phyloP scores from a whole-genome alignment of 495 filamentous ascomycete genomes.

The Hypoxylon intermedium region DNA sequence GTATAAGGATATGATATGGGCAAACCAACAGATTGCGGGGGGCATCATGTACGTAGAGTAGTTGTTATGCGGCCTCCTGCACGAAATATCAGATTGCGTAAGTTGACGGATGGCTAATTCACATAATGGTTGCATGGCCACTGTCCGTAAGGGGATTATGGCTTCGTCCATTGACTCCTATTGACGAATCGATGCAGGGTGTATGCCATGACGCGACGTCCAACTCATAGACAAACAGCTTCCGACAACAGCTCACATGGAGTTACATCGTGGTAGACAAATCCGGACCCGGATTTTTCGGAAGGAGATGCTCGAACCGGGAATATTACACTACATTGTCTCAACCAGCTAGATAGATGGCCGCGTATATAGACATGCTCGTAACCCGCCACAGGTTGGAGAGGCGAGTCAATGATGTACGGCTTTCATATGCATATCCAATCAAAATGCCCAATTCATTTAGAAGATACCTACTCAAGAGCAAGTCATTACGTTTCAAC shows the following conservation, averaged over 20 bases:
- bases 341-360: not conserved
- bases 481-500: not conserved
- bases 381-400: slow-evolving; percentile 2
- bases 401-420: not conserved
- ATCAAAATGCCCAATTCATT: slow-evolving; percentile 21
- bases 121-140: not conserved
- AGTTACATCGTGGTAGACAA: slow-evolving; percentile 31
- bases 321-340: slow-evolving; percentile 6
- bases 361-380: slow-evolving; percentile 5
- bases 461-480: too few species aligned
- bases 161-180: not conserved
- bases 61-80: slow-evolving; percentile 16
- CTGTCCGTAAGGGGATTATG: slow-evolving; percentile 4
- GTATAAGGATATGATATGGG: slow-evolving; percentile 14
- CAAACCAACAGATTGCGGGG: slow-evolving; percentile 8
- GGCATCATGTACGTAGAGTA: not conserved
- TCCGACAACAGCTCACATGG: slow-evolving; percentile 11
- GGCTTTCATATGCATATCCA: not conserved
- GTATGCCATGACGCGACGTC: slow-evolving; percentile 1
- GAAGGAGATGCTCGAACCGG: slow-evolving; percentile 29
- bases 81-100: not conserved
- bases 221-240: not conserved
- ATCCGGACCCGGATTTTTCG: slow-evolving; percentile 12
- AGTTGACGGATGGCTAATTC: slow-evolving; percentile 7
- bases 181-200: slow-evolving; percentile 6